Percentiles rank a stretch among this genome's conserved stretches.
These are phyloP conservation scores for Gomphus sp. DNA, from an alignment of 1,284 basidiomycete genomes.

Conservation along the genomic window DNA sequence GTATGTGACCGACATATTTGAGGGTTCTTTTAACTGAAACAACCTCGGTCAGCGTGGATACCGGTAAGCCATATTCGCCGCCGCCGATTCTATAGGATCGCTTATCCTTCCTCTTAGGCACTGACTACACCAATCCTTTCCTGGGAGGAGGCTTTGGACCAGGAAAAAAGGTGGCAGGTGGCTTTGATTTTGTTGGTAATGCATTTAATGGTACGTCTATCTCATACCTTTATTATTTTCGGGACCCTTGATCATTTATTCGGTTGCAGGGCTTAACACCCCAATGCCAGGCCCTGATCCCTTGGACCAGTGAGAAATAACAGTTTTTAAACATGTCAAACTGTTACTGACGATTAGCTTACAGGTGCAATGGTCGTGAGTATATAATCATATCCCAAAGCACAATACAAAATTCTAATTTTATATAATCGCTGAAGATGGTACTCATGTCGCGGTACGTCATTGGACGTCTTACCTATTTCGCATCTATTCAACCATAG, in stretches of 20 bases:
- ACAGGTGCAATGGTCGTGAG: neutral
- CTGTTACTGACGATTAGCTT: neutral
- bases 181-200: conserved; percentile 44
- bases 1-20: conserved; percentile 15
- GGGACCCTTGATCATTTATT: conserved; percentile 2
- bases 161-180: conserved; percentile 51
- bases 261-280: conserved; percentile 30
- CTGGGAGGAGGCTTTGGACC: conserved; percentile 57
- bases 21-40: neutral
- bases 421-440: neutral
- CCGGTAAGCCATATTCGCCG: neutral
- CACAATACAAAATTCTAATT: neutral
- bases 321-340: neutral
- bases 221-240: neutral
- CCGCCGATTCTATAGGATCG: neutral
- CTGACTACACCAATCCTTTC: conserved; percentile 52
- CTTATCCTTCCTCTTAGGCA: conserved; percentile 24
- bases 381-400: neutral
- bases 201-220: conserved; percentile 23
- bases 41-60: neutral
- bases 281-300: conserved; percentile 37
- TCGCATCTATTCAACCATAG: neutral
- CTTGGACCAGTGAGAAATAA: conserved; percentile 27
- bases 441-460: neutral
- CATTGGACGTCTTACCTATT: neutral